Evolutionary conservation across 208 protist species (phyloP).

Genomic region (Wallacemonas collosoma): DNA sequence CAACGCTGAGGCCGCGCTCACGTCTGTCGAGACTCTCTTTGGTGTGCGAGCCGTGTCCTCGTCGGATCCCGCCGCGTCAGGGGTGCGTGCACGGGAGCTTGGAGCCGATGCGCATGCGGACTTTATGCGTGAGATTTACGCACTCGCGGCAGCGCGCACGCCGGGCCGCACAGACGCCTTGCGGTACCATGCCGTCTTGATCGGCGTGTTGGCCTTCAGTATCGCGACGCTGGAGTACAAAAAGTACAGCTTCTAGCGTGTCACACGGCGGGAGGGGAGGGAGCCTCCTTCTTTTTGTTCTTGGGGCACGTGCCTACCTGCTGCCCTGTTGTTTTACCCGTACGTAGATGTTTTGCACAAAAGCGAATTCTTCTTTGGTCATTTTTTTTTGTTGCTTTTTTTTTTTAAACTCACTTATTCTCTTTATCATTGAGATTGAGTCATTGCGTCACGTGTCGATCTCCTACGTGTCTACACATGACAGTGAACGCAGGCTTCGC

Average conservation of each 20-base stretch:
- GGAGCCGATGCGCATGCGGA: background rate
- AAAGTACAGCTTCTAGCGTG: slow-evolving; percentile 23
- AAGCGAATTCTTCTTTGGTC: no score
- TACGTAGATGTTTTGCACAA: no score
- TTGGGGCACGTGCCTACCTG: no score
- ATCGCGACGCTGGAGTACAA: slow-evolving; percentile 33
- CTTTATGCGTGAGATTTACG: slow-evolving; percentile 27
- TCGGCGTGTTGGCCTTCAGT: slow-evolving; percentile 22
- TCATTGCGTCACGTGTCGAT: no score
- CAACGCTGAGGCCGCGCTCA: background rate
- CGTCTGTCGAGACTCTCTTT: background rate
- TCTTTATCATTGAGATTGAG: no score
- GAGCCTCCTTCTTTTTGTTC: background rate
- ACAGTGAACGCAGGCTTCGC: no score
- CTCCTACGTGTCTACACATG: no score
- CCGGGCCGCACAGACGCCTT: slow-evolving; percentile 11
- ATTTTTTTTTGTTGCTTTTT: no score
- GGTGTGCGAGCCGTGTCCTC: background rate
- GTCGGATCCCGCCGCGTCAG: background rate
- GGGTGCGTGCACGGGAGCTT: background rate
- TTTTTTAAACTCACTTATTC: no score
- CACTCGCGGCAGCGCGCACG: slow-evolving; percentile 19
- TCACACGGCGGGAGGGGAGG: background rate
- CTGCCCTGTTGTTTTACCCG: no score
- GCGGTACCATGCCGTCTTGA: slow-evolving; percentile 27